phyloP scores from a whole-genome alignment of 371 early-diverging fungal species.

The Actinomortierella ambigua region DNA sequence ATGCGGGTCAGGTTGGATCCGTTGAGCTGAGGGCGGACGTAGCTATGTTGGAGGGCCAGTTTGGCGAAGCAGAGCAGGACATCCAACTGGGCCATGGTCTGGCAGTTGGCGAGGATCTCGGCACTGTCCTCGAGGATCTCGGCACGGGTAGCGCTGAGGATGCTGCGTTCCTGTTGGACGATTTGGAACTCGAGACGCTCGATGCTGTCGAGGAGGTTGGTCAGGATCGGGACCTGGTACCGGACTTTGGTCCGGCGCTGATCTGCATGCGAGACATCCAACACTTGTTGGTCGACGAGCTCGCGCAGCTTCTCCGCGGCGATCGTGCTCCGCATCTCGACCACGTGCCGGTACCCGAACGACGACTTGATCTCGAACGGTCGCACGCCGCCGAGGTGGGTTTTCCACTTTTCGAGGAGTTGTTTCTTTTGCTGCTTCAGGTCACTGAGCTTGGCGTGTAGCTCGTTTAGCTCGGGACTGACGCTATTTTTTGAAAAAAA shows the following conservation, averaged over 20 bases:
- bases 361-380: constrained; percentile 46
- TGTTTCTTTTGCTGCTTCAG: constrained; percentile 17
- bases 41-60: constrained; percentile 55
- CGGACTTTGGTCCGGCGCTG: constrained; percentile 49
- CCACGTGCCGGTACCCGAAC: constrained; percentile 54
- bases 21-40: constrained; percentile 65
- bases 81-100: constrained; percentile 72
- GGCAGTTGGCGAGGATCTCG: constrained; percentile 56
- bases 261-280: constrained; percentile 40
- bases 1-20: neutral
- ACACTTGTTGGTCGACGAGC: constrained; percentile 16
- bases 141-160: constrained; percentile 50
- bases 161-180: constrained; percentile 52
- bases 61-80: constrained; percentile 66
- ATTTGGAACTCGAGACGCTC: constrained; percentile 54
- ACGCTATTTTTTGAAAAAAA: constrained; percentile 4
- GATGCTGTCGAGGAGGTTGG: constrained; percentile 54
- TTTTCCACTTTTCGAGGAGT: constrained; percentile 22
- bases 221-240: constrained; percentile 50
- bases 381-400: constrained; percentile 31
- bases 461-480: constrained; percentile 20
- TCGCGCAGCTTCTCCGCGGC: constrained; percentile 26
- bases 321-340: constrained; percentile 49
- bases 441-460: constrained; percentile 17
- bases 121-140: constrained; percentile 52